Percentiles rank a stretch among this genome's conserved stretches.
phyloP scores from a whole-genome alignment of 441 rosid genomes.

The Populus hybrid region DNA sequence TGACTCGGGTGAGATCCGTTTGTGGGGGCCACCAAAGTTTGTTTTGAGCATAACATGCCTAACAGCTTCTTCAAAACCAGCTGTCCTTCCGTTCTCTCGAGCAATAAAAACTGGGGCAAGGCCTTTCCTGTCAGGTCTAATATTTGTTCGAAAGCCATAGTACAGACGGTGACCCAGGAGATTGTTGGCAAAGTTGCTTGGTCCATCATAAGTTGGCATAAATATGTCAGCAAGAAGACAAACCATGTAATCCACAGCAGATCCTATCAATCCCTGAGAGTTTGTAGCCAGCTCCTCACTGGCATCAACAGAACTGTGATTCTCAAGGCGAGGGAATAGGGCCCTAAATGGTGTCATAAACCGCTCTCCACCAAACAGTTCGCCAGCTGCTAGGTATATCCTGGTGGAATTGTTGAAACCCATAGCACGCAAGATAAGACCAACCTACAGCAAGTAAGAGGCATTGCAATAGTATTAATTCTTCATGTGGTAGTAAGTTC shows the following conservation, averaged over 20 bases:
- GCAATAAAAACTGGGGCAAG: conserved; percentile 81
- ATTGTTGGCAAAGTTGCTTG: conserved; percentile 98
- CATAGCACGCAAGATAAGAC: conserved; percentile 80
- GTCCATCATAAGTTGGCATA: conserved; percentile 98
- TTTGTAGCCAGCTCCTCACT: conserved; percentile 69
- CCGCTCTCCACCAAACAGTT: conserved; percentile 86
- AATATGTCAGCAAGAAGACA: conserved; percentile 95
- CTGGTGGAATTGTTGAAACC: conserved; percentile 84
- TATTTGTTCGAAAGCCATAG: conserved; percentile 89
- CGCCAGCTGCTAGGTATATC: conserved; percentile 95
- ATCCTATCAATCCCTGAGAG: conserved; percentile 73
- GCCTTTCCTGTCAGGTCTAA: conserved; percentile 88
- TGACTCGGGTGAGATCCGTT: conserved; percentile 79
- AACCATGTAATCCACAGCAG: conserved; percentile 99
- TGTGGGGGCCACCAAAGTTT: conserved; percentile 94
- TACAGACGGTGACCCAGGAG: conserved; percentile 95
- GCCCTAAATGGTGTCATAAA: conserved; percentile 83
- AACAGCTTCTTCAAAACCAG: conserved; percentile 78
- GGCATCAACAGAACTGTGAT: conserved; percentile 85
- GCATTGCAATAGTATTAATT: conserved; percentile 2
- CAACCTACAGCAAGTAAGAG: conserved; percentile 60
- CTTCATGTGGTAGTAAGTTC: background rate
- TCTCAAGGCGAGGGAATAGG: conserved; percentile 83
- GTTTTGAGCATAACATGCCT: conserved; percentile 77
- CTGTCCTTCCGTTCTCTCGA: conserved; percentile 62